These are phyloP conservation scores for Coemansia sp. DNA, from an alignment of 192 early-diverging fungal genomes.

Conservation along the genomic window DNA sequence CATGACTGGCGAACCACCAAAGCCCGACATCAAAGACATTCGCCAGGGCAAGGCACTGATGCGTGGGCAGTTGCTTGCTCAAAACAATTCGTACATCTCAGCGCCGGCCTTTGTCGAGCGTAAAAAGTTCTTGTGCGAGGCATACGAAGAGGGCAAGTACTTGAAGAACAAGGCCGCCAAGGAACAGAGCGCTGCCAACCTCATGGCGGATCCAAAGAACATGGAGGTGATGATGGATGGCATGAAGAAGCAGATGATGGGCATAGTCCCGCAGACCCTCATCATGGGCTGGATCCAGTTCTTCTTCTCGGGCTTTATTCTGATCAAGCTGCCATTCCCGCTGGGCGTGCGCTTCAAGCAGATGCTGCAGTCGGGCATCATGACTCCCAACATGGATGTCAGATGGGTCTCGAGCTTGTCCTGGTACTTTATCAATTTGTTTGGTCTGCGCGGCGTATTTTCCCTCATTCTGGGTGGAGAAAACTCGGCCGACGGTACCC, in stretches of 20 bases:
- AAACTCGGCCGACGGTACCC: constrained; percentile 79
- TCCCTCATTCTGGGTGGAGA: constrained; percentile 88
- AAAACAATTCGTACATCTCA: constrained; percentile 66
- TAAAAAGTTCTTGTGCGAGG: constrained; percentile 66
- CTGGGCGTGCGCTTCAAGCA: constrained; percentile 94
- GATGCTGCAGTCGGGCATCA: constrained; percentile 95
- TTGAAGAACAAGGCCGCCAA: constrained; percentile 76
- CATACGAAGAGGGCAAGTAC: constrained; percentile 80
- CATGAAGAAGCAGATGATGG: constrained; percentile 97
- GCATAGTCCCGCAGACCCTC: constrained; percentile 96
- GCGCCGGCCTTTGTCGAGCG: constrained; percentile 68
- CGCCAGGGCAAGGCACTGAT: constrained; percentile 80
- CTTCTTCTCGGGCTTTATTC: constrained; percentile 97
- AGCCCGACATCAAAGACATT: constrained; percentile 72
- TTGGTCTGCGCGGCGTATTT: constrained; percentile 90
- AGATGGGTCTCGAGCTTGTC: constrained; percentile 96
- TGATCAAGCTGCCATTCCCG: constrained; percentile 96
- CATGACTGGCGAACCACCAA: constrained; percentile 78
- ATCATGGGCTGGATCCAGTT: constrained; percentile 99
- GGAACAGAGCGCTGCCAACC: constrained; percentile 62
- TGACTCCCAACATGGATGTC: constrained; percentile 95
- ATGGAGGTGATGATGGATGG: constrained; percentile 98
- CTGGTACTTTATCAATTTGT: constrained; percentile 98
- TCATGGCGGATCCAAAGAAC: constrained; percentile 86
- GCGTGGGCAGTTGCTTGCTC: constrained; percentile 68